These are phyloP conservation scores for Iberis pinnata DNA, from an alignment of 345 rosid genomes.

Conservation along the genomic window DNA sequence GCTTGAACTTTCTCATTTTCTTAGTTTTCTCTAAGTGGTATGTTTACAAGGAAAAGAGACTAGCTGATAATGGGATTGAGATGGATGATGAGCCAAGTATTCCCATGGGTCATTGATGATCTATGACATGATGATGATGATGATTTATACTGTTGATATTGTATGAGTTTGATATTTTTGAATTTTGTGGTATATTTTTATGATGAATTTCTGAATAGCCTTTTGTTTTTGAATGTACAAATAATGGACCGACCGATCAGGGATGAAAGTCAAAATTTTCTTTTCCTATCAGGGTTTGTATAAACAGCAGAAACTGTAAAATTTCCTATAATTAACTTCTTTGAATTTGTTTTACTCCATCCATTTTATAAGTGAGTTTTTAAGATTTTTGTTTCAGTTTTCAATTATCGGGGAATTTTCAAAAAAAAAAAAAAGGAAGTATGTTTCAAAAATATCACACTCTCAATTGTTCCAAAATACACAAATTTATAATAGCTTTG, in stretches of 20 bases:
- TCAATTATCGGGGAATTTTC: too few species aligned
- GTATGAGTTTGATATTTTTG: conserved; percentile 21
- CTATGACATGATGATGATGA: conserved; percentile 18
- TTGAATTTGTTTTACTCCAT: background rate
- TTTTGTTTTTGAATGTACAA: conserved; percentile 20
- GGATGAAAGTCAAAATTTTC: conserved; percentile 21
- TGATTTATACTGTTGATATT: conserved; percentile 20
- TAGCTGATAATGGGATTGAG: conserved; percentile 63
- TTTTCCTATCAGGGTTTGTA: conserved; percentile 19
- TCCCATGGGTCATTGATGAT: conserved; percentile 39
- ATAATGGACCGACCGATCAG: conserved; percentile 30
- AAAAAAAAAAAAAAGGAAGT: too few species aligned
- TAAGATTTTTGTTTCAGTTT: too few species aligned
- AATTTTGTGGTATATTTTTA: conserved; percentile 22
- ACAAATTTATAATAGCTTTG: too few species aligned
- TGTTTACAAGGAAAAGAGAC: conserved; percentile 86
- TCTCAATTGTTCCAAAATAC: too few species aligned
- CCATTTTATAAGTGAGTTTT: background rate
- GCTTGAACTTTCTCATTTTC: conserved; percentile 48
- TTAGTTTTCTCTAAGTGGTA: conserved; percentile 69
- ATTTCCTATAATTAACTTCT: conserved; percentile 17
- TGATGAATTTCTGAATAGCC: conserved; percentile 17
- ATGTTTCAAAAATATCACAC: too few species aligned
- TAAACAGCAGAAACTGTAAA: conserved; percentile 25
- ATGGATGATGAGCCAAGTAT: conserved; percentile 45